A percentile compares a stretch with the other conserved stretches of the same genome.
Conservation (phyloP, 2,329 filamentous ascomycete species). For the Colletotrichum nymphaeae region DNA sequence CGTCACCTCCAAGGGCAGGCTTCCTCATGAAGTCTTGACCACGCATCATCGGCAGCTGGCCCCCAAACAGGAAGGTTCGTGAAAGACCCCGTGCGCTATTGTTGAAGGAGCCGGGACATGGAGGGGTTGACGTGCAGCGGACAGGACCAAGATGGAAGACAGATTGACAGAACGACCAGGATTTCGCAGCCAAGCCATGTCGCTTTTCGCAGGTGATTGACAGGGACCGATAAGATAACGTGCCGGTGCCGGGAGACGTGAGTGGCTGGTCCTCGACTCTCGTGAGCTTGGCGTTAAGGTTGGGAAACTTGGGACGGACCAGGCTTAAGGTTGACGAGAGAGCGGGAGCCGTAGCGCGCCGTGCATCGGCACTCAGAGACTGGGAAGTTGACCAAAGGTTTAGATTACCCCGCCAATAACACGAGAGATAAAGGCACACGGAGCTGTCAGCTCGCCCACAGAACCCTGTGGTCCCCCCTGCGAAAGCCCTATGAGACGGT, state of each 20-base stretch:
- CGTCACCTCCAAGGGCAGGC: neutral
- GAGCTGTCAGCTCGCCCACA: constrained; percentile 9
- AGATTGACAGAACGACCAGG: too few relatives aligned
- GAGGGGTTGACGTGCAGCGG: constrained; percentile 31
- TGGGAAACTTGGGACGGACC: neutral
- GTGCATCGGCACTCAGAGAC: constrained; percentile 24
- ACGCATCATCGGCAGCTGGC: constrained; percentile 27
- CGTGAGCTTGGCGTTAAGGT: constrained; percentile 9
- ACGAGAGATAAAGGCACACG: constrained; percentile 27
- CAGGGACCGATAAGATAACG: constrained; percentile 36
- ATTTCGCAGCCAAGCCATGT: neutral
- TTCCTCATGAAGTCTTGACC: neutral
- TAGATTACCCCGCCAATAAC: constrained; percentile 30
- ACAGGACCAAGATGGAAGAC: constrained; percentile 6
- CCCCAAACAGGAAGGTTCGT: constrained; percentile 35
- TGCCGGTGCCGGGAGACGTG: constrained; percentile 25
- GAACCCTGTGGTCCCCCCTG: constrained; percentile 30
- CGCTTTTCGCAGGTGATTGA: constrained; percentile 22
- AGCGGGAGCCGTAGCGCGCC: constrained; percentile 5
- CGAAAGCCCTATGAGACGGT: constrained; percentile 19
- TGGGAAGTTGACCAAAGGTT: neutral
- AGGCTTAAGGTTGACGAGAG: neutral
- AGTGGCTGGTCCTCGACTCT: constrained; percentile 20
- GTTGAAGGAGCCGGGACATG: constrained; percentile 8
- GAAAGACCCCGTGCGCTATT: constrained; percentile 5